A percentile compares a stretch with the other conserved stretches of the same genome.
Conservation (phyloP, 352 stramenopile genomes). For the Blastocystis sp. region DNA sequence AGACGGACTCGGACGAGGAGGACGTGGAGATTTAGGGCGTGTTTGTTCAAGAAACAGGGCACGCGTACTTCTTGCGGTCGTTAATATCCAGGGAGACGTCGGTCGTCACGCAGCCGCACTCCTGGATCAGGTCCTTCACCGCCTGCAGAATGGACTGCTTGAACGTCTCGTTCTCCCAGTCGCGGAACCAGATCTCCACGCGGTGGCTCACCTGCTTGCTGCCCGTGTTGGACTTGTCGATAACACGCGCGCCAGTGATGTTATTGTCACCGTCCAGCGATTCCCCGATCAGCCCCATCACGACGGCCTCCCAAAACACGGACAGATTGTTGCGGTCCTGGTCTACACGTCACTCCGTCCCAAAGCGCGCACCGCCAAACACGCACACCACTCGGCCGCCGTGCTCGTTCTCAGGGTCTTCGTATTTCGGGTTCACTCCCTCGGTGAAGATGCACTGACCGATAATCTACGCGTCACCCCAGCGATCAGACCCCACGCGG, state of each 20-base stretch:
- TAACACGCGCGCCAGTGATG: slow-evolving; percentile 82
- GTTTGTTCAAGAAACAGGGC: slow-evolving; percentile 33
- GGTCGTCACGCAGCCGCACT: slow-evolving; percentile 21
- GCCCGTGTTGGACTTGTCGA: slow-evolving; percentile 77
- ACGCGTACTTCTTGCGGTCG: neutral
- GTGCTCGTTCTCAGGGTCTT: slow-evolving; percentile 83
- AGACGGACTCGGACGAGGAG: neutral
- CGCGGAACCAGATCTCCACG: slow-evolving; percentile 64
- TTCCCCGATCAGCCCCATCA: slow-evolving; percentile 83
- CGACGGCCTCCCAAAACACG: slow-evolving; percentile 82
- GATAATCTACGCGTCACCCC: slow-evolving; percentile 65
- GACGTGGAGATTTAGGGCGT: slow-evolving; percentile 51
- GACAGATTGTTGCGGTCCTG: slow-evolving; percentile 78
- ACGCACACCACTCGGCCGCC: slow-evolving; percentile 76
- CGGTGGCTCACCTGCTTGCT: slow-evolving; percentile 62
- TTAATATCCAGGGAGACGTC: slow-evolving; percentile 29
- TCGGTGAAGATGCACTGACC: slow-evolving; percentile 79
- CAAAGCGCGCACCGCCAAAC: slow-evolving; percentile 24
- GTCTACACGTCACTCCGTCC: slow-evolving; percentile 70
- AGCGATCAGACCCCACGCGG: neutral
- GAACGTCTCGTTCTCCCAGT: slow-evolving; percentile 56
- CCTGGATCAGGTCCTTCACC: slow-evolving; percentile 1
- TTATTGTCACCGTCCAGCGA: slow-evolving; percentile 80
- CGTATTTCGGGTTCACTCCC: slow-evolving; percentile 83
- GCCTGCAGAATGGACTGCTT: slow-evolving; percentile 47